Conservation (phyloP, 2,329 filamentous ascomycete species). For the Trichoderma harzianum region DNA sequence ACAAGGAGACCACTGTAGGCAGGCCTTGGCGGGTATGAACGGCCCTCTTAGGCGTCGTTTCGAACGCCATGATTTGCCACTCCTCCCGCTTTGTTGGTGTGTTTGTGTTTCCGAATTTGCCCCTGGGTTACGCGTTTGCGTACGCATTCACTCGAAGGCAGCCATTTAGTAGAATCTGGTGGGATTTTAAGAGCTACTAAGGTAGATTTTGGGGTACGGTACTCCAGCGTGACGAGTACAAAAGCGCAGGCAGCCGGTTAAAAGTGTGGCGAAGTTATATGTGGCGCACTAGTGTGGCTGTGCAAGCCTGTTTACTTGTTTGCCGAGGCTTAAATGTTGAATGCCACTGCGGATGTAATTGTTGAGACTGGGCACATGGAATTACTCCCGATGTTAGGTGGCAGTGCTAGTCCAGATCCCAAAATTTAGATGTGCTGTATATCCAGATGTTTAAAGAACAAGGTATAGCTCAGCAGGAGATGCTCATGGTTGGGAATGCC, state of each 20-base stretch:
- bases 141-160: constrained; percentile 10
- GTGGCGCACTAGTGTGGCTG: neutral
- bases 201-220: neutral
- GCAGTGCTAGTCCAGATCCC: too few relatives aligned
- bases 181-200: neutral
- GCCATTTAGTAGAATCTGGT: neutral
- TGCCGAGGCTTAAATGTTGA: neutral
- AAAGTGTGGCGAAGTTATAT: neutral
- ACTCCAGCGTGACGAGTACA: neutral
- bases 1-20: neutral
- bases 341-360: neutral
- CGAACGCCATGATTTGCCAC: neutral
- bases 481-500: too few relatives aligned
- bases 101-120: neutral
- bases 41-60: neutral
- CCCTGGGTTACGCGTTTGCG: constrained; percentile 1
- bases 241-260: neutral
- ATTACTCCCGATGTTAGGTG: too few relatives aligned
- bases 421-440: too few relatives aligned
- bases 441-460: too few relatives aligned
- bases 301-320: neutral
- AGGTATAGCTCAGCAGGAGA: too few relatives aligned
- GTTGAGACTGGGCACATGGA: too few relatives aligned
- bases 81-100: neutral
- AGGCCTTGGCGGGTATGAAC: neutral